Evolutionary conservation across 1,284 basidiomycete genomes (phyloP), one percentile per base, ranked within the genome.

Genomic region (Rhodotorula sp.): DNA sequence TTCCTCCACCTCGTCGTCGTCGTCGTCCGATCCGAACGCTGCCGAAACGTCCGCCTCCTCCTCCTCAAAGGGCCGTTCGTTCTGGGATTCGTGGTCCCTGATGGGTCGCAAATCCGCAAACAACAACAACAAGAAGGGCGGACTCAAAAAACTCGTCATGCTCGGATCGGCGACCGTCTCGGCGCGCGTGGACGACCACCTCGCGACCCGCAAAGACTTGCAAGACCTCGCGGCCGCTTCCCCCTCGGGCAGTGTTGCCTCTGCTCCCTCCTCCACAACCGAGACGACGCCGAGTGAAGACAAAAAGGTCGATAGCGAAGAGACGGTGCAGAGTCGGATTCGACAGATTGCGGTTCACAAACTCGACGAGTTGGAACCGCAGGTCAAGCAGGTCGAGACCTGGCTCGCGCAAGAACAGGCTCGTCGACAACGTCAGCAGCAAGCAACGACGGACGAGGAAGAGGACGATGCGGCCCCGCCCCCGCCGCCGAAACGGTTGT

Each of bases 351-450:
- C 68, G 62, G 60, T 58, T 7, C 64, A 69, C 29, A 43, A 65
- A 48, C 57, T 75, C 8, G 64, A 62, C 47, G 69, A 72, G 29
- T 43, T 73, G 31, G 84, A 84, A 5, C 80, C 85, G 20, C 89
- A 91, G 79, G 82, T 91, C 62, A 58, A 31, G 57, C 81, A 80
- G 34, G 86, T 92, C 63, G 84, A 74, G 65, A 63, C 57, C 29
- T 77, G 63, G 60, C 65, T 73, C 52, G 49, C 48, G 21, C 66
- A 65, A 47, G 64, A 63, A 26, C 62, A 58, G 26, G 58, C 58
- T 31, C 46, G 26, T 0, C 39, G 2, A 43, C 8, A 14, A 43
- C 12, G 39, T 43, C 39, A 43, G 39, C 39, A 43, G 12, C 39
- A 12, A 3, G 39, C 43, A 10, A 23, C 58, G 3, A 49, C 23